These are phyloP conservation scores for Leccinum boreale DNA, from an alignment of 768 basidiomycete species.

Conservation along the genomic window DNA sequence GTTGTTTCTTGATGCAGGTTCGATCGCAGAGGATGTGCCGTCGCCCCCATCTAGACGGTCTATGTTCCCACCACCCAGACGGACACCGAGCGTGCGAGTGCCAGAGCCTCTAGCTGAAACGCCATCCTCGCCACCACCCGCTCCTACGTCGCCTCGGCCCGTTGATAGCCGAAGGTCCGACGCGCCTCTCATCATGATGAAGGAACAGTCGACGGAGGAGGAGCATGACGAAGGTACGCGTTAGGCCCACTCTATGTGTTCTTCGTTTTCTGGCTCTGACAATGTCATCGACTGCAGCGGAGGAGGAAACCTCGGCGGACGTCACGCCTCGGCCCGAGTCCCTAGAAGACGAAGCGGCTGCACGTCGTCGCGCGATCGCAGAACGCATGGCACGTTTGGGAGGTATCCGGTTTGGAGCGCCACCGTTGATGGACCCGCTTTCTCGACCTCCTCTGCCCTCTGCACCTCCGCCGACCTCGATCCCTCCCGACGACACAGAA, in stretches of 20 bases:
- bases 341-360: constrained; percentile 46
- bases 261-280: background rate
- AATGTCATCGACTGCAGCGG: background rate
- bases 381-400: constrained; percentile 95
- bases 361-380: constrained; percentile 69
- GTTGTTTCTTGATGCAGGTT: constrained; percentile 3
- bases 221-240: constrained; percentile 9
- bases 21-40: constrained; percentile 10
- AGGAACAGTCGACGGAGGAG: constrained; percentile 9
- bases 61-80: constrained; percentile 21
- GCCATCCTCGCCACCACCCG: constrained; percentile 20
- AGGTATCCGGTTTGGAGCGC: constrained; percentile 77
- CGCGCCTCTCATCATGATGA: constrained; percentile 26
- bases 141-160: constrained; percentile 16
- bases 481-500: constrained; percentile 24
- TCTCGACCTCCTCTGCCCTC: constrained; percentile 37
- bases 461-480: constrained; percentile 36
- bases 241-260: background rate
- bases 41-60: constrained; percentile 15
- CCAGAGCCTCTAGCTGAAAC: constrained; percentile 5
- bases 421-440: constrained; percentile 41
- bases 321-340: constrained; percentile 13
- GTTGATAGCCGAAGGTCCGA: constrained; percentile 9
- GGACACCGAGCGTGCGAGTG: constrained; percentile 17
- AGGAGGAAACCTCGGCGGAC: constrained; percentile 10